Evolutionary conservation across 2,329 filamentous ascomycete species (phyloP).

Genomic region (Verticillium albo-atrum): DNA sequence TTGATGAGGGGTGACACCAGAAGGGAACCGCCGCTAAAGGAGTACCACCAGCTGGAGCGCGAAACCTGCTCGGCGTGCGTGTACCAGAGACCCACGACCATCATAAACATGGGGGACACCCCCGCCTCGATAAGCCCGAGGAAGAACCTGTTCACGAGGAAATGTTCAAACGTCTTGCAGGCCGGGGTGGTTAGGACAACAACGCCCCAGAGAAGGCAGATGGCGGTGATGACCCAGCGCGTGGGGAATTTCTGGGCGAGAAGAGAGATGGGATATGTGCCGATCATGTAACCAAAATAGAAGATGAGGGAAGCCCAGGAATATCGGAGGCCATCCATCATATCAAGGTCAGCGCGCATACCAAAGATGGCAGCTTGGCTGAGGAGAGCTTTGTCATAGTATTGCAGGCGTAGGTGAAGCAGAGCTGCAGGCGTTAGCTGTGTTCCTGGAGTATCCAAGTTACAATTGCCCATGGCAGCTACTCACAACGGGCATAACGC

Average conservation of each 20-base stretch:
- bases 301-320: slow-evolving; percentile 27
- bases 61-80: slow-evolving; percentile 30
- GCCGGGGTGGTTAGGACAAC: slow-evolving; percentile 26
- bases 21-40: slow-evolving; percentile 29
- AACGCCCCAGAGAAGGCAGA: slow-evolving; percentile 24
- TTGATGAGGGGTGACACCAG: slow-evolving; percentile 27
- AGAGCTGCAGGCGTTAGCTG: slow-evolving; percentile 12
- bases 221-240: slow-evolving; percentile 20
- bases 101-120: slow-evolving; percentile 28
- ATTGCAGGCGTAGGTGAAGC: slow-evolving; percentile 24
- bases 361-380: slow-evolving; percentile 24
- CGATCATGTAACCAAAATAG: slow-evolving; percentile 25
- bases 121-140: slow-evolving; percentile 29
- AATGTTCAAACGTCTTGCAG: slow-evolving; percentile 23
- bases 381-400: slow-evolving; percentile 13
- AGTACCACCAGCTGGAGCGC: slow-evolving; percentile 31
- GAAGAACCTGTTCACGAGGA: slow-evolving; percentile 30
- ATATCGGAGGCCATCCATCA: slow-evolving; percentile 21
- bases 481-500: slow-evolving; percentile 14
- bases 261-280: slow-evolving; percentile 24
- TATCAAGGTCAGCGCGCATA: slow-evolving; percentile 19
- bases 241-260: slow-evolving; percentile 22
- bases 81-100: slow-evolving; percentile 33
- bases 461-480: no score
- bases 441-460: no score